Conservation (phyloP, 441 rosid genomes). For the Populus trichocarpa region DNA sequence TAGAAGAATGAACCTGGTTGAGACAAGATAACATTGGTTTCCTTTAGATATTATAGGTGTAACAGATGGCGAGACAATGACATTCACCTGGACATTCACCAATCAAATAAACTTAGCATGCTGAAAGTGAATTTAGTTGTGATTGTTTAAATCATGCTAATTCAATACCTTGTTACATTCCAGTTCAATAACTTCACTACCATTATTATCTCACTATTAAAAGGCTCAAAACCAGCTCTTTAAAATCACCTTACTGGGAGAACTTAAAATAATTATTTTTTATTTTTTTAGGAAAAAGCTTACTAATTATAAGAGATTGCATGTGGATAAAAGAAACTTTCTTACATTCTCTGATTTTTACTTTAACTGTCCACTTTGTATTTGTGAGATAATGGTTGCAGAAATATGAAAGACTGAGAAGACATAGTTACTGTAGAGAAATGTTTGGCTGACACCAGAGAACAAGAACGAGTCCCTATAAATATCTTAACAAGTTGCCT, state of each 20-base stretch:
- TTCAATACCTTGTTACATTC: too few species aligned
- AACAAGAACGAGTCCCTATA: too few species aligned
- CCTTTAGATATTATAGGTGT: conserved; percentile 63
- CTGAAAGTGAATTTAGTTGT: background rate
- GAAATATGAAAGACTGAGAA: background rate
- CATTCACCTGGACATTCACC: conserved; percentile 48
- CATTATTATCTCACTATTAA: background rate
- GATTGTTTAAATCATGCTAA: too few species aligned
- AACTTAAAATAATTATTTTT: background rate
- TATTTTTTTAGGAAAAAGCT: background rate
- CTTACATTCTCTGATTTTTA: too few species aligned
- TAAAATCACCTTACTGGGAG: background rate
- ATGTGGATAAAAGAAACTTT: too few species aligned
- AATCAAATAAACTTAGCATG: conserved; percentile 13
- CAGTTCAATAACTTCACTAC: background rate
- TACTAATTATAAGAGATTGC: too few species aligned
- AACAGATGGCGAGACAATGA: conserved; percentile 51
- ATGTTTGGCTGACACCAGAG: background rate
- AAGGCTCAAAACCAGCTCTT: background rate
- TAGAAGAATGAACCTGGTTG: conserved; percentile 48
- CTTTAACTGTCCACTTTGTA: background rate
- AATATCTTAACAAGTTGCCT: too few species aligned
- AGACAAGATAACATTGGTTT: conserved; percentile 69
- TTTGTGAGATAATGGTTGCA: background rate
- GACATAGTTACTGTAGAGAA: background rate